Base-by-base conservation (phyloP, 2,329 filamentous ascomycete species). In the Ophioceras dolichostomum region DNA sequence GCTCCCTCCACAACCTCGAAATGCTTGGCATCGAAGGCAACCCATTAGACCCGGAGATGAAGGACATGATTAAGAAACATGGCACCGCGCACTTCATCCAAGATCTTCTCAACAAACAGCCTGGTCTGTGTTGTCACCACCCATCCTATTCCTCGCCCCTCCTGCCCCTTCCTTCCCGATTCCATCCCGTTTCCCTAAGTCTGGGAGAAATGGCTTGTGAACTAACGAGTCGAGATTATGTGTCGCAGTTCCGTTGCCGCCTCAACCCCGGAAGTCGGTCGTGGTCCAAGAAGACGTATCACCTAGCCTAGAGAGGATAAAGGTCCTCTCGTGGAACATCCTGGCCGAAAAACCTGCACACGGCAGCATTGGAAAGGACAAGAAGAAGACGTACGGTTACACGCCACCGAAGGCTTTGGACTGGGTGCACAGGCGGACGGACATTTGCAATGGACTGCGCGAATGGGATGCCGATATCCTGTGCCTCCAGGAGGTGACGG, bases 21-120 rank as follows among this genome's bases (percentile, higher is more conserved):
- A 77, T 88, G 55, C 70, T 98, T 10, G 91, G 89, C 18, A 82
- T 96, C 38, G 86, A 94, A 50, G 91, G 89, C 14, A 96, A 96
- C 54, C 86, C 87, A 1, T 61, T 95, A 8, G 76, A 86, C 36
- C 72, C 76, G 10, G 74, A 79, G 4, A 58, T 87, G 47, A 93
- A 88, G 59, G 76, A 83, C 44, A 82, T 84, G 49, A 76, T 98
- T 34, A 78, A 88, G 61, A 84, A 94, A 43, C 79, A 84, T 46
- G 89, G 89, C 21, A 95, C 91, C 3, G 83, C 83, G 54, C 81
- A 81, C 47, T 64, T 98, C 32, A 83, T 98, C 50, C 80, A 76
- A 46, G 76, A 80, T 46, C 70, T 98, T 40, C 81, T 84, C 47
- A 88, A 96, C 59, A 73, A 80, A 53, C 84, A 86, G 44, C 84